Percentiles rank a stretch among this genome's conserved stretches.
phyloP scores from a whole-genome alignment of 805 yeast species.

The Teunomyces tritomae region DNA sequence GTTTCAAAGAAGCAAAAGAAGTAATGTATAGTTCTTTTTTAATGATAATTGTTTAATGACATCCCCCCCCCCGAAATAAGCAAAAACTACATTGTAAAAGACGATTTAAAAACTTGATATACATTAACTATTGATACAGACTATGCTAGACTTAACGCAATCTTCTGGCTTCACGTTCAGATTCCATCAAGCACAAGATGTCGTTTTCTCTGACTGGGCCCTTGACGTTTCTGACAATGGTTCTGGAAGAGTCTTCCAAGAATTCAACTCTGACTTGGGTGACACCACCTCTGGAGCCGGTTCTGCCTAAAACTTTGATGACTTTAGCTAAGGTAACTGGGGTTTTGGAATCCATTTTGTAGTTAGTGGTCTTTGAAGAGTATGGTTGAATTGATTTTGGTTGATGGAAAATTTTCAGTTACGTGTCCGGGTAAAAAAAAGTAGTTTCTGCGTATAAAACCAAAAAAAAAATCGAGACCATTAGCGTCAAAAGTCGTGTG shows the following conservation, averaged over 20 bases:
- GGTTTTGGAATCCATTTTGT: constrained; percentile 56
- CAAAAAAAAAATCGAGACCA: not conserved
- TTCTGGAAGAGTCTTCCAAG: constrained; percentile 92
- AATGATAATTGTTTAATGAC: not conserved
- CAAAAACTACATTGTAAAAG: no score
- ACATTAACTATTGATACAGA: constrained; percentile 4
- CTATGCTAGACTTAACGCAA: constrained; percentile 55
- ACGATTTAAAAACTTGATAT: not conserved
- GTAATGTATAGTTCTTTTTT: not conserved
- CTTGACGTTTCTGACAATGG: constrained; percentile 95
- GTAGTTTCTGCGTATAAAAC: not conserved
- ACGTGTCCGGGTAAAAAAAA: not conserved
- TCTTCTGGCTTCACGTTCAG: constrained; percentile 99
- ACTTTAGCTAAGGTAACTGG: constrained; percentile 99
- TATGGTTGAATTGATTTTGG: not conserved
- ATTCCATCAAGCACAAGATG: constrained; percentile 98
- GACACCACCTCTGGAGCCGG: constrained; percentile 99
- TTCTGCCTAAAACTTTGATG: constrained; percentile 98
- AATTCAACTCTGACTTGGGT: constrained; percentile 98
- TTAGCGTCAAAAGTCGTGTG: not conserved
- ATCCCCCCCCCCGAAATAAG: not conserved
- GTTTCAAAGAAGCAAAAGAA: not conserved
- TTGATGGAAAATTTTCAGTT: constrained; percentile 1
- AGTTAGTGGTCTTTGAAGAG: not conserved
- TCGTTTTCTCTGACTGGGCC: constrained; percentile 98